Evolutionary conservation across 2,329 filamentous ascomycete species (phyloP), one percentile per base, ranked within the genome.

Genomic region (Fusarium sp.): DNA sequence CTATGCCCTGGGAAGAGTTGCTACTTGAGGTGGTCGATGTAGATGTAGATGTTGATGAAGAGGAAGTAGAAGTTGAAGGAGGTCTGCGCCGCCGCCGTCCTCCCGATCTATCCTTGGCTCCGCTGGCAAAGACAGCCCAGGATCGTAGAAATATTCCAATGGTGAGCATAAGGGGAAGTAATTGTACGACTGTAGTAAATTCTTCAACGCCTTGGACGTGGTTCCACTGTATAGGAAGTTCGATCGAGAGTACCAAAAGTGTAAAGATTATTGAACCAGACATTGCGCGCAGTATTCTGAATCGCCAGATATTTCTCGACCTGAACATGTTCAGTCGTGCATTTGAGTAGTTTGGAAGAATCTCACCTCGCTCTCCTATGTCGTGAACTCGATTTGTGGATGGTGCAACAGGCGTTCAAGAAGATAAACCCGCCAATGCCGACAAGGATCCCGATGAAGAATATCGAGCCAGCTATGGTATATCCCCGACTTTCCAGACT

Each of bases 221-320:
- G 38, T 83, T 83, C 80, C 80, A 83, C 4, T 49, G 49, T 7
- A 83, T 72, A 7, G 80, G 69, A 10, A 82, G 73, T 56, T 83
- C 81, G 51, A 82, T 73, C 8, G 78, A 78, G 2, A 77, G 63
- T 19, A 80, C 70, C 9, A 81, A 65, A 21, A 80, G 72, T 35
- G 69, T 75, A 19, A 80, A 79, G 14, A 80, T 72, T 21, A 65
- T 69, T 35, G 77, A 12, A 46, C 79, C 77, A 7, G 58, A 70
- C 3, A 45, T 11, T 3, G 48, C 14, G 18, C 73, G 73, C 3
- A 79, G 29, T 16, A 64, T 57, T 19, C 66, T 74, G 15, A 82
- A 44, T 10, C 76, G 42, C 27, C 71, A 61, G 10, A 76, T 61
- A n/a, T 75, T 78, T 16, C 69, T 70, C 48, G 62, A 59, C 51